A percentile compares a stretch with the other conserved stretches of the same genome.
Conservation (phyloP, 129 eudicot species). For the Chrysanthemum seticuspe region DNA sequence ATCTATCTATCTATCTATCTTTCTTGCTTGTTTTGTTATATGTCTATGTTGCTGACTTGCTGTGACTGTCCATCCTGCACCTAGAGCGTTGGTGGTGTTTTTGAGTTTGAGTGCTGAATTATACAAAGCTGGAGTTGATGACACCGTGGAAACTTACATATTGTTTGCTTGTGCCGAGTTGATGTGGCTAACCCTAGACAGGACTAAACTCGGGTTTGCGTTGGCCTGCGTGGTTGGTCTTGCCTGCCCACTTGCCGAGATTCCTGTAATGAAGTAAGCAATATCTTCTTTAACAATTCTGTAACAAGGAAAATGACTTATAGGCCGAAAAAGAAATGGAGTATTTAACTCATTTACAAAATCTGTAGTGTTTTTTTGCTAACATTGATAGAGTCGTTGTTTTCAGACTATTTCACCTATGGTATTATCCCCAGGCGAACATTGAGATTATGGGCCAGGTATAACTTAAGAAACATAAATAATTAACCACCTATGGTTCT, state of each 20-base stretch:
- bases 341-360: too few species aligned
- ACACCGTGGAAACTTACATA: slow-evolving; percentile 64
- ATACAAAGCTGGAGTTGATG: slow-evolving; percentile 75
- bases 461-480: neutral
- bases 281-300: neutral
- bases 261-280: slow-evolving; percentile 73
- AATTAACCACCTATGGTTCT: neutral
- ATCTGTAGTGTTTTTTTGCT: too few species aligned
- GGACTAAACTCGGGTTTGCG: slow-evolving; percentile 52
- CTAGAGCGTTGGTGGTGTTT: slow-evolving; percentile 62
- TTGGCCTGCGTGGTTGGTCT: slow-evolving; percentile 65
- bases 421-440: slow-evolving; percentile 90
- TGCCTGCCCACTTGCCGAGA: slow-evolving; percentile 82
- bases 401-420: slow-evolving; percentile 53
- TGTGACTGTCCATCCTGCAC: neutral
- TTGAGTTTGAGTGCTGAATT: slow-evolving; percentile 68
- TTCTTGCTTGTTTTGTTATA: neutral
- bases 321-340: too few species aligned
- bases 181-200: slow-evolving; percentile 54
- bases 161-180: slow-evolving; percentile 65
- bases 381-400: neutral
- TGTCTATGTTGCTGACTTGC: neutral
- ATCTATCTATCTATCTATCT: neutral
- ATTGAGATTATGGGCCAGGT: slow-evolving; percentile 71
- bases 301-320: too few species aligned